Conservation (phyloP, 192 early-diverging fungal genomes). For the Gamsiella multidivaricata region DNA sequence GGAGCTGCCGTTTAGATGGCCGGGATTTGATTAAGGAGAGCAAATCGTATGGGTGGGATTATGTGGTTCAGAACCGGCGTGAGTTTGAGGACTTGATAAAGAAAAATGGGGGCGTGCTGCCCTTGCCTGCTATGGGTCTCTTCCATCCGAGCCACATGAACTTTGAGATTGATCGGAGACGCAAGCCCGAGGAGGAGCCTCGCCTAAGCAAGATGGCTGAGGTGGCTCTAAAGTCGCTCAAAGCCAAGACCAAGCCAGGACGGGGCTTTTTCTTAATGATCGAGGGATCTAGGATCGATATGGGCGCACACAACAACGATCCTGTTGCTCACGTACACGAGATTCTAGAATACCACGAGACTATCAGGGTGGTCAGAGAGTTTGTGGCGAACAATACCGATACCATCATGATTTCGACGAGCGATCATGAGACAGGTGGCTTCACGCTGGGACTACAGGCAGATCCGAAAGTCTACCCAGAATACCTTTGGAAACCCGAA, state of each 20-base stretch:
- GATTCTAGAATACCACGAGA: slow-evolving; percentile 89
- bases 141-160: slow-evolving; percentile 92
- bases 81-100: slow-evolving; percentile 73
- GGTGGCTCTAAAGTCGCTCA: slow-evolving; percentile 85
- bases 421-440: slow-evolving; percentile 99
- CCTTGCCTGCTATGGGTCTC: slow-evolving; percentile 78
- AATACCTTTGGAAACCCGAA: slow-evolving; percentile 88
- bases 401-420: slow-evolving; percentile 90
- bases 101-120: slow-evolving; percentile 1
- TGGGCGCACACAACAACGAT: slow-evolving; percentile 98
- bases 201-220: slow-evolving; percentile 85
- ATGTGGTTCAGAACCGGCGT: slow-evolving; percentile 60
- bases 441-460: slow-evolving; percentile 85
- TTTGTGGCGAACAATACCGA: slow-evolving; percentile 84
- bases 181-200: slow-evolving; percentile 66
- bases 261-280: slow-evolving; percentile 97
- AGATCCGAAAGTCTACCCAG: slow-evolving; percentile 74
- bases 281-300: slow-evolving; percentile 95
- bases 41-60: slow-evolving; percentile 69
- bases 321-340: slow-evolving; percentile 92
- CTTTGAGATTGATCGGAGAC: slow-evolving; percentile 87
- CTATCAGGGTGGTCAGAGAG: slow-evolving; percentile 74
- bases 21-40: slow-evolving; percentile 71
- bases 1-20: slow-evolving; percentile 83
- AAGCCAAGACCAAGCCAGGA: slow-evolving; percentile 50